These are phyloP conservation scores for Avena eriantha DNA, from an alignment of 176 grass and related monocot genomes.

Conservation along the genomic window DNA sequence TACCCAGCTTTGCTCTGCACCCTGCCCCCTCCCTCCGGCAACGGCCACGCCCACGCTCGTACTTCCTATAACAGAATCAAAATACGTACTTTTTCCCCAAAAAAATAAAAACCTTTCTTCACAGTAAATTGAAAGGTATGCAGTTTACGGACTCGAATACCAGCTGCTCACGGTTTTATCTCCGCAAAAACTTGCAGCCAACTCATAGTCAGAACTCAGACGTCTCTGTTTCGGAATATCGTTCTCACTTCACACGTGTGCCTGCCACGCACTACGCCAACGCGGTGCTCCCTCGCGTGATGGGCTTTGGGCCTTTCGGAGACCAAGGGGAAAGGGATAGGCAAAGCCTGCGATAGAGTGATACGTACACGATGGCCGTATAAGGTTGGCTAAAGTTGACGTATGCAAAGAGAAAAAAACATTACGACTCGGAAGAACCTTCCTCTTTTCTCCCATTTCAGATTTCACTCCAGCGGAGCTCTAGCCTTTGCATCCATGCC, in stretches of 20 bases:
- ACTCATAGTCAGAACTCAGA: not conserved
- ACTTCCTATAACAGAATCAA: not conserved
- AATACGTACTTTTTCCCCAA: not conserved
- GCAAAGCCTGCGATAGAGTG: not conserved
- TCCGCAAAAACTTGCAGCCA: not conserved
- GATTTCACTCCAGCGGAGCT: not conserved
- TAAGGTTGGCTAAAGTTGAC: not conserved
- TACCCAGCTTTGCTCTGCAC: constrained; percentile 26
- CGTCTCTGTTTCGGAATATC: not conserved
- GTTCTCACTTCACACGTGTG: not conserved
- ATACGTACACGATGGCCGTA: not conserved
- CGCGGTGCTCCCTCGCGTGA: not conserved
- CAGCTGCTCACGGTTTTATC: not conserved
- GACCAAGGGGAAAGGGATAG: not conserved
- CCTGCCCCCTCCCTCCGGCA: not conserved
- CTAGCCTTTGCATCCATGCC: not conserved
- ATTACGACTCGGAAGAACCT: not conserved
- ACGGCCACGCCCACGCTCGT: not conserved
- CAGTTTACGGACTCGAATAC: not conserved
- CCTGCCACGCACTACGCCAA: not conserved
- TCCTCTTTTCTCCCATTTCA: not conserved
- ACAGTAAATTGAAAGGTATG: not conserved
- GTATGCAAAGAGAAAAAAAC: not conserved
- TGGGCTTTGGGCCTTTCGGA: not conserved
- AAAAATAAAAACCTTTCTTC: not conserved